Evolutionary conservation across 371 early-diverging fungal species (phyloP), one percentile per base, ranked within the genome.

Genomic region (Smittium mucronatum): DNA sequence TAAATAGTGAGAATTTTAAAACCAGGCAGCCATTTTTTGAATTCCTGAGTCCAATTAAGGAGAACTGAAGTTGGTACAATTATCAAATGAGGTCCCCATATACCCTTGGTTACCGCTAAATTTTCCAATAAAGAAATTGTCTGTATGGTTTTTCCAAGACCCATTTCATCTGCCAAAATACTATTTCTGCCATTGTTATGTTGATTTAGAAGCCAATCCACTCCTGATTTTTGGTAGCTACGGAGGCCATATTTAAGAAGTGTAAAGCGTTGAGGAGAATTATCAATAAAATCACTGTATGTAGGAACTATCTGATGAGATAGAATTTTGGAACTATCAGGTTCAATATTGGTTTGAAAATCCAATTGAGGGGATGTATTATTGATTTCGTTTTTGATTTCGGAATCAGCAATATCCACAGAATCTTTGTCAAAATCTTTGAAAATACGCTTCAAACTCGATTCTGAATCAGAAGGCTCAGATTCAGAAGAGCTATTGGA

Each of bases 101-200:
- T 80, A 0, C 86, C 86, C 68, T 83, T 76, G 28, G 84, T 85
- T 91, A 34, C 33, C 11, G 67, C 63, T 36, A 93, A 74, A 64
- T 89, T 84, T 0, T 91, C 91, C 32, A 90, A 76, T 2, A 90
- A 74, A 0, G 90, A 87, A 63, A 99, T 93, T 2, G 99, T 97
- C 79, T 99, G 99, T 70, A 99, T 93, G 1, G 95, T 94, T 81
- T 96, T 94, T 30, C 95, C 96, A 21, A 95, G 78, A 33, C 95
- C 94, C 99, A 98, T 99, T 83, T 98, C 98, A 79, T 98, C 99
- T 0, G 99, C 99, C 73, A 99, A 78, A 71, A 99, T 99, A 47
- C 99, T 98, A 79, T 95, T 95, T 73, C 94, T 78, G 34, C 89
- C 79, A 75, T 97, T 97, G 76, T 97, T 94, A 83, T 97, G 98